These are phyloP conservation scores for Calendula officinalis DNA, from an alignment of 129 eudicot genomes.

Conservation along the genomic window DNA sequence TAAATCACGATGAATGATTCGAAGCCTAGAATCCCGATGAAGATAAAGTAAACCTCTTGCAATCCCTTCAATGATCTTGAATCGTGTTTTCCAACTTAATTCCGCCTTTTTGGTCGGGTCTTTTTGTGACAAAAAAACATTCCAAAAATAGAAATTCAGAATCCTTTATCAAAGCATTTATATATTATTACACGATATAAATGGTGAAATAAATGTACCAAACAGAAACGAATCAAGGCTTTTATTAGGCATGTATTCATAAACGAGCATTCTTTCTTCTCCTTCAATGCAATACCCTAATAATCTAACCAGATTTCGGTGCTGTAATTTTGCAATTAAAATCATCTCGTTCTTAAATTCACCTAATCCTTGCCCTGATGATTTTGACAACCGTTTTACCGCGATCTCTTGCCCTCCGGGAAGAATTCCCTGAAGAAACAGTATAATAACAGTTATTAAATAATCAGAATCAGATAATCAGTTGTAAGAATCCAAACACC, in stretches of 20 bases:
- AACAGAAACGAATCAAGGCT: slow-evolving; percentile 80
- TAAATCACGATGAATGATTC: slow-evolving; percentile 72
- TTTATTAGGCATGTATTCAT: slow-evolving; percentile 77
- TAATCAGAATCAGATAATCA: neutral
- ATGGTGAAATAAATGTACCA: slow-evolving; percentile 36
- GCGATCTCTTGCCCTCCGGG: slow-evolving; percentile 67
- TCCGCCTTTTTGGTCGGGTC: slow-evolving; percentile 47
- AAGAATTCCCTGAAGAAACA: slow-evolving; percentile 51
- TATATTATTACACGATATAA: neutral
- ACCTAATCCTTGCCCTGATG: slow-evolving; percentile 68
- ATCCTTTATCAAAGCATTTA: slow-evolving; percentile 1
- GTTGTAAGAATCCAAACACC: neutral
- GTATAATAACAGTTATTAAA: neutral
- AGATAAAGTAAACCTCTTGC: slow-evolving; percentile 87
- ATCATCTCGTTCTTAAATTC: slow-evolving; percentile 73
- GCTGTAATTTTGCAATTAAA: slow-evolving; percentile 72
- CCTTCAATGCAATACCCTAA: slow-evolving; percentile 70
- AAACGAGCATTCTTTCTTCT: slow-evolving; percentile 66
- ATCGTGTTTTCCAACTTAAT: slow-evolving; percentile 63
- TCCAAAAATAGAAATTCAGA: slow-evolving; percentile 13
- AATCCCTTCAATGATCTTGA: slow-evolving; percentile 76
- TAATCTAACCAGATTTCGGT: slow-evolving; percentile 80
- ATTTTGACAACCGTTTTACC: slow-evolving; percentile 69
- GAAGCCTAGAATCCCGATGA: slow-evolving; percentile 78
- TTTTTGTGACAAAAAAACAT: slow-evolving; percentile 11